Percentiles rank a stretch among this genome's conserved stretches.
phyloP scores from a whole-genome alignment of 768 basidiomycete species.

The Mycena olivaceomarginata region DNA sequence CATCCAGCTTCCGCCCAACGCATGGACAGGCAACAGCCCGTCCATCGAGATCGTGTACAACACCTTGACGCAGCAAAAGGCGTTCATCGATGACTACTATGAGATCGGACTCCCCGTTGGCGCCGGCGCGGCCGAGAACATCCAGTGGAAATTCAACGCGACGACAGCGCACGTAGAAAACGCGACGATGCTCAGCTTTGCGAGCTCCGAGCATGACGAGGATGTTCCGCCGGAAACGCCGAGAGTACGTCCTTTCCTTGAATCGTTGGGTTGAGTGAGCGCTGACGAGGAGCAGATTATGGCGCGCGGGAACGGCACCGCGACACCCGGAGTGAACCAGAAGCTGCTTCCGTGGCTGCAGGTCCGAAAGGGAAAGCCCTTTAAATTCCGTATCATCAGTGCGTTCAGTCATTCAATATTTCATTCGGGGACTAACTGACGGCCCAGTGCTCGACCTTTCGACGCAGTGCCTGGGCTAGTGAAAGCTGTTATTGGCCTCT shows the following conservation, averaged over 20 bases:
- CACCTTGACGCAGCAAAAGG: conserved; percentile 56
- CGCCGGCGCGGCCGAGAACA: conserved; percentile 59
- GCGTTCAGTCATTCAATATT: conserved; percentile 44
- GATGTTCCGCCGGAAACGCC: conserved; percentile 60
- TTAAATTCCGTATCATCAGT: conserved; percentile 65
- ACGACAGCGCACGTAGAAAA: conserved; percentile 63
- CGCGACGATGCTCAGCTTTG: conserved; percentile 64
- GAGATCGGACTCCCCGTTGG: conserved; percentile 57
- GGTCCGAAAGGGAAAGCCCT: conserved; percentile 62
- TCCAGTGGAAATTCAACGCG: conserved; percentile 65
- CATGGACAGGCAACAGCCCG: conserved; percentile 71
- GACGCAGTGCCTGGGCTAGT: conserved; percentile 66
- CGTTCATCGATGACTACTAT: conserved; percentile 71
- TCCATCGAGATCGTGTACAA: conserved; percentile 67
- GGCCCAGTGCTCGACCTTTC: conserved; percentile 69
- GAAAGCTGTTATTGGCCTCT: conserved; percentile 65
- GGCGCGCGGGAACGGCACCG: conserved; percentile 63
- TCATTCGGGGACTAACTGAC: background rate
- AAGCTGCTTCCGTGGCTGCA: conserved; percentile 65
- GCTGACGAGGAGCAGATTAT: conserved; percentile 56
- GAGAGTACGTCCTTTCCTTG: conserved; percentile 49
- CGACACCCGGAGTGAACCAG: conserved; percentile 63
- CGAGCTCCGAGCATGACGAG: conserved; percentile 62
- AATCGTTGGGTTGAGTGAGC: background rate
- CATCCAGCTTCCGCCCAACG: conserved; percentile 62